Conservation (phyloP, 805 yeast species). For the Candida multigemmis region DNA sequence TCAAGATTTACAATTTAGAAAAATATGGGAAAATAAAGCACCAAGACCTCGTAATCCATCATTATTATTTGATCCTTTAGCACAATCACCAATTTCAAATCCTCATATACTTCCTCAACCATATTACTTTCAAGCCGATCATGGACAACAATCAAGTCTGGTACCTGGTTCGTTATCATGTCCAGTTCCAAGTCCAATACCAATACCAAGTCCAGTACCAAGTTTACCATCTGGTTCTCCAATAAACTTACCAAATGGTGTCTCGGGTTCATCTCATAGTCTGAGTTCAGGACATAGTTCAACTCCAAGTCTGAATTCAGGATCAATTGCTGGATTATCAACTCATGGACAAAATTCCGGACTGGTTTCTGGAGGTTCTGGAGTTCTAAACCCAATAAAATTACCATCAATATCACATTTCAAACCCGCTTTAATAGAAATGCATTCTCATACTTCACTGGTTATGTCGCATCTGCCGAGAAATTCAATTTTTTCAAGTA, state of each 20-base stretch:
- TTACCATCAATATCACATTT: too few species aligned
- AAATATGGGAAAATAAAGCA: constrained; percentile 20
- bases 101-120: constrained; percentile 2
- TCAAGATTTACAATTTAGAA: constrained; percentile 19
- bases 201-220: constrained; percentile 2
- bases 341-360: too few species aligned
- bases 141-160: constrained; percentile 1
- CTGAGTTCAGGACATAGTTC: too few species aligned
- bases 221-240: constrained; percentile 1
- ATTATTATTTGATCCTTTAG: constrained; percentile 40
- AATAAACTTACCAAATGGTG: too few species aligned
- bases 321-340: constrained; percentile 18
- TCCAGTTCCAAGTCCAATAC: constrained; percentile 1
- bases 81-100: constrained; percentile 24
- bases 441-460: too few species aligned
- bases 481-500: constrained; percentile 25
- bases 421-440: too few species aligned
- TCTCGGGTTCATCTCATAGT: too few species aligned
- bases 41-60: constrained; percentile 31
- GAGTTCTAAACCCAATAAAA: too few species aligned
- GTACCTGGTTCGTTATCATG: constrained; percentile 5
- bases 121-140: constrained; percentile 1
- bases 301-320: too few species aligned
- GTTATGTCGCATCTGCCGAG: too few species aligned
- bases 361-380: too few species aligned